phyloP scores from a whole-genome alignment of 2,329 filamentous ascomycete genomes.

The Amphichorda felina region DNA sequence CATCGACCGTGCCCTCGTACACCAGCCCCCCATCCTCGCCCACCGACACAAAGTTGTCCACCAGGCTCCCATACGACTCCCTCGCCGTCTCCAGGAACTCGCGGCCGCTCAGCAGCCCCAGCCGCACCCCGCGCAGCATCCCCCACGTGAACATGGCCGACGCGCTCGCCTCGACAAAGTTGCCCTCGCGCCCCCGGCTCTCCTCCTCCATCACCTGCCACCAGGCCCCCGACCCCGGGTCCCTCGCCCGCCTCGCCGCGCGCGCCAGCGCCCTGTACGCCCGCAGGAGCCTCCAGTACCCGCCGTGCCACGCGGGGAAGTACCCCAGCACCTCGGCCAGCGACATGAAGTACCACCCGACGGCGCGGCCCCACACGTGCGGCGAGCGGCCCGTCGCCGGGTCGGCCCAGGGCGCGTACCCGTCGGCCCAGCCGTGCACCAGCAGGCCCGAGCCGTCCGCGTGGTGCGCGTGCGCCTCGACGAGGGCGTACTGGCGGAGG shows the following conservation, averaged over 20 bases:
- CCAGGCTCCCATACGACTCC: constrained; percentile 20
- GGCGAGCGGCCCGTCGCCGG: constrained; percentile 35
- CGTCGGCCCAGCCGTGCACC: constrained; percentile 42
- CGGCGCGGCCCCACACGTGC: constrained; percentile 38
- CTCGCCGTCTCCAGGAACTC: constrained; percentile 10
- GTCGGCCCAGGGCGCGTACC: constrained; percentile 38
- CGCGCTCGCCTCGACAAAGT: constrained; percentile 49
- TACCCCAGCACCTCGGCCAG: constrained; percentile 36
- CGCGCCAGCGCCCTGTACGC: constrained; percentile 27
- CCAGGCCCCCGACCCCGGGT: constrained; percentile 34
- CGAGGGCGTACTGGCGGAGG: constrained; percentile 29
- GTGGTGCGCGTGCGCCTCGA: constrained; percentile 29
- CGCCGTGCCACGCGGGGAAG: constrained; percentile 23
- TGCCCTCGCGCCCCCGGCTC: constrained; percentile 33
- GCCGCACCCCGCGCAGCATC: constrained; percentile 28
- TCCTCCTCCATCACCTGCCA: constrained; percentile 43
- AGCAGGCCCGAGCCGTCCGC: constrained; percentile 25
- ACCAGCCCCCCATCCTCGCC: constrained; percentile 33
- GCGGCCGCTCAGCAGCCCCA: constrained; percentile 11
- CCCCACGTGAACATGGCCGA: constrained; percentile 46
- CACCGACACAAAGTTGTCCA: constrained; percentile 30
- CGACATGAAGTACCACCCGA: constrained; percentile 42
- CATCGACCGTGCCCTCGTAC: constrained; percentile 38
- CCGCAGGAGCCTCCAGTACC: constrained; percentile 19
- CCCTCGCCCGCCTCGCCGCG: constrained; percentile 27